These are phyloP conservation scores for Melampsora occidentalis DNA, from an alignment of 1,284 basidiomycete species.

Conservation along the genomic window DNA sequence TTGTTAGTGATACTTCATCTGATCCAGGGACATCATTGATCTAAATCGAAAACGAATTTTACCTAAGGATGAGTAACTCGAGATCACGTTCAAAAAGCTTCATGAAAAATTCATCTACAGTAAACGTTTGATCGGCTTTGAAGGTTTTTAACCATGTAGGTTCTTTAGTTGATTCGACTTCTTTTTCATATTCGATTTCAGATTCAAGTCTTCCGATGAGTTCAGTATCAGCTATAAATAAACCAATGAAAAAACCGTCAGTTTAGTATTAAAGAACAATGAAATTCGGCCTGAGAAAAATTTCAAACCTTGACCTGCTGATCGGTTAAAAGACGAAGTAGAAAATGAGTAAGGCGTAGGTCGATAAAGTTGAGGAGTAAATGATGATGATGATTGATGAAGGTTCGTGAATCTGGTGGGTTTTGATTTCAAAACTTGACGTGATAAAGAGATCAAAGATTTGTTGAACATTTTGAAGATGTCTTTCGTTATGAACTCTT, in stretches of 20 bases:
- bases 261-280: not conserved
- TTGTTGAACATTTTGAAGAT: not conserved
- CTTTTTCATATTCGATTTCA: conserved; percentile 34
- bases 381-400: not conserved
- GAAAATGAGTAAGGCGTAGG: not conserved
- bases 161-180: conserved; percentile 26
- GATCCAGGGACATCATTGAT: conserved; percentile 31
- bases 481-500: no score
- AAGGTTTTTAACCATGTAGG: conserved; percentile 39
- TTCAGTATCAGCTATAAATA: conserved; percentile 32
- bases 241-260: not conserved
- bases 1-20: conserved; percentile 26
- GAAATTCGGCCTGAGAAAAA: not conserved
- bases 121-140: conserved; percentile 42
- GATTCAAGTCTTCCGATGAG: conserved; percentile 32
- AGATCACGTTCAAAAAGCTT: no score
- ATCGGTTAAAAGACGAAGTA: not conserved
- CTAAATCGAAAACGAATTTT: not conserved
- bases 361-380: not conserved
- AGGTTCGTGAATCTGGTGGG: not conserved
- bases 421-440: not conserved
- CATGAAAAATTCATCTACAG: not conserved
- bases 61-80: no score
- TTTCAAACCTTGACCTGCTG: not conserved
- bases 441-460: not conserved